Evolutionary conservation across 352 stramenopile genomes (phyloP).

Genomic region (Stramenopiles sp.): DNA sequence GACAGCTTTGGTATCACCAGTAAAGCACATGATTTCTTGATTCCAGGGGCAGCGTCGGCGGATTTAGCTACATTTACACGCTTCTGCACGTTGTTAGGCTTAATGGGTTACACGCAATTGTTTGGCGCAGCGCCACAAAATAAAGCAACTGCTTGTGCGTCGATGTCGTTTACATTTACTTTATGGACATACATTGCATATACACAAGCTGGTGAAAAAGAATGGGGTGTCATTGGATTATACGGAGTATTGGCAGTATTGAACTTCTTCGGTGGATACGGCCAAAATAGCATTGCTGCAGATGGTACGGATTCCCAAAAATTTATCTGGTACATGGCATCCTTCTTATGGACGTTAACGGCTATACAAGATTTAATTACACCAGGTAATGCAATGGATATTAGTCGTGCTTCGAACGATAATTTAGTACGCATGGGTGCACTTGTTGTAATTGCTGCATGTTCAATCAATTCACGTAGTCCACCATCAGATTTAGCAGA

Average conservation of each 20-base stretch:
- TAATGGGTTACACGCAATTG: neutral
- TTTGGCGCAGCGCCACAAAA: neutral
- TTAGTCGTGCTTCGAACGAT: neutral
- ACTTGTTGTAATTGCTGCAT: neutral
- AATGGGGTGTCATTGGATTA: neutral
- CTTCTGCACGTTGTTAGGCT: neutral
- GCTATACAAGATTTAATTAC: neutral
- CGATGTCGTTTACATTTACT: neutral
- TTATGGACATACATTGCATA: neutral
- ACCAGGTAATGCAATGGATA: neutral
- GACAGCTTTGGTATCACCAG: no score
- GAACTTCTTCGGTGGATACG: neutral
- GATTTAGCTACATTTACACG: no score
- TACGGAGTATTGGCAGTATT: neutral
- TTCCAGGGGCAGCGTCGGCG: no score
- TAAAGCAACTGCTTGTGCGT: neutral
- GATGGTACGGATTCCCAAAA: neutral
- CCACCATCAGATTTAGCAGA: neutral
- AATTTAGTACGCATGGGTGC: neutral
- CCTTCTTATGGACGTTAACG: neutral
- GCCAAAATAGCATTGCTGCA: neutral
- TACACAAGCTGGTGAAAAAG: neutral
- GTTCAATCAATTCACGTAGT: neutral
- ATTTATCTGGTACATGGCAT: neutral
- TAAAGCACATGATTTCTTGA: no score